Conservation (phyloP, 306 rosid genomes). For the Vigna mungo region DNA sequence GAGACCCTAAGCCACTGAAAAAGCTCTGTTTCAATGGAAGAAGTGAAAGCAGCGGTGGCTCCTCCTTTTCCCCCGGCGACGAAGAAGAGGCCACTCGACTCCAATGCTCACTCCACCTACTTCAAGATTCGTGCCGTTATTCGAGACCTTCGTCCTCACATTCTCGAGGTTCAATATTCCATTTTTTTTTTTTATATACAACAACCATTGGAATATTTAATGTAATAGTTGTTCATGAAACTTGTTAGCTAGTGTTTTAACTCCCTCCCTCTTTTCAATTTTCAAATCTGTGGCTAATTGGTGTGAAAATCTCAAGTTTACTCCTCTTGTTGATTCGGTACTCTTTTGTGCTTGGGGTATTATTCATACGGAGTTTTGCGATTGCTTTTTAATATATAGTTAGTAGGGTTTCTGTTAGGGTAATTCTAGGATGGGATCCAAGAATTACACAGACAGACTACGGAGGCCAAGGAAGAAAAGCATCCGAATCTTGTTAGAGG, state of each 20-base stretch:
- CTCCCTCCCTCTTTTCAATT: background rate
- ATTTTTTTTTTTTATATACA: background rate
- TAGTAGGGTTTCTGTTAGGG: constrained; percentile 21
- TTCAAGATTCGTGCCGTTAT: constrained; percentile 70
- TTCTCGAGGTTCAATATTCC: constrained; percentile 57
- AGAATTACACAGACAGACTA: no score
- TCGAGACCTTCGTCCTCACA: constrained; percentile 81
- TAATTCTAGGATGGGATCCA: no score
- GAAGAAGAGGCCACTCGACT: constrained; percentile 65
- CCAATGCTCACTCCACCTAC: constrained; percentile 47
- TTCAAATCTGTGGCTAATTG: constrained; percentile 14
- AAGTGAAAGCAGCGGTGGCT: constrained; percentile 41
- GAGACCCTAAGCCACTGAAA: background rate
- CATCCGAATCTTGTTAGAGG: no score
- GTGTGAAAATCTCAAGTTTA: background rate
- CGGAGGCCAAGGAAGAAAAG: no score
- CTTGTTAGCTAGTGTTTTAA: background rate
- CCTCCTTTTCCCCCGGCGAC: constrained; percentile 16
- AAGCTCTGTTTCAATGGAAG: constrained; percentile 36
- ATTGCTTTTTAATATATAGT: background rate
- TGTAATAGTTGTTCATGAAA: background rate
- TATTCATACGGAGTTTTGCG: background rate
- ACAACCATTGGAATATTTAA: background rate
- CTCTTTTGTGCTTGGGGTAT: background rate
- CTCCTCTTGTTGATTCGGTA: background rate